These are phyloP conservation scores for Monosporozyma servazzii DNA, from an alignment of 805 yeast genomes.

Conservation along the genomic window DNA sequence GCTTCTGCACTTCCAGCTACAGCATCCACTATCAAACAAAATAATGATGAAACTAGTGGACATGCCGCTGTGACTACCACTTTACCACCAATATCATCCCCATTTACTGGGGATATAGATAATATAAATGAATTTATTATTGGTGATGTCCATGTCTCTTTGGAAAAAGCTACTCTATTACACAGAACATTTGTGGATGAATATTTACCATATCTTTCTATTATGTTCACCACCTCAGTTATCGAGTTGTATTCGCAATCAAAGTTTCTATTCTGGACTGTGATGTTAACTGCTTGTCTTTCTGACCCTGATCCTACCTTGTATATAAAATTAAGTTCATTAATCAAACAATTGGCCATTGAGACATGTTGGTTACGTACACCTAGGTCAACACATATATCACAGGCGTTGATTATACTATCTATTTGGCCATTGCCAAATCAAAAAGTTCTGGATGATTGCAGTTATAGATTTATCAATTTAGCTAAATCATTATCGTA, in stretches of 20 bases:
- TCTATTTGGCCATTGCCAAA: conserved; percentile 91
- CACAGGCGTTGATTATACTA: conserved; percentile 78
- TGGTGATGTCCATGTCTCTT: conserved; percentile 64
- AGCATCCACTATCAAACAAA: neutral
- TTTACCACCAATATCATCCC: conserved; percentile 23
- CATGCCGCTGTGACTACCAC: conserved; percentile 16
- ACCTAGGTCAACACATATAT: conserved; percentile 87
- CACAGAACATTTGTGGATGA: conserved; percentile 60
- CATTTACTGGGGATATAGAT: conserved; percentile 13
- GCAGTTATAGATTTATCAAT: conserved; percentile 81
- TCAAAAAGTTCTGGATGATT: conserved; percentile 84
- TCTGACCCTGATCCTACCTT: conserved; percentile 82
- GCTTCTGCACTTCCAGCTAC: neutral
- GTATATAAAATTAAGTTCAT: conserved; percentile 63
- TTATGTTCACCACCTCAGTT: conserved; percentile 60
- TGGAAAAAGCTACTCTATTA: conserved; percentile 59
- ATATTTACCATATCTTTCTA: conserved; percentile 72
- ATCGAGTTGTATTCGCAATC: conserved; percentile 75
- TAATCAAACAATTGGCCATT: conserved; percentile 78
- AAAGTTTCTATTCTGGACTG: conserved; percentile 82
- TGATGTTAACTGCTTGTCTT: conserved; percentile 74
- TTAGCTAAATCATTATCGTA: conserved; percentile 75
- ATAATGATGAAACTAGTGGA: neutral
- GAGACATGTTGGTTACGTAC: conserved; percentile 91
- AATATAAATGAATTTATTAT: conserved; percentile 54